phyloP scores from a whole-genome alignment of 192 early-diverging fungal genomes.

The Rhizoclosmatium sp. region DNA sequence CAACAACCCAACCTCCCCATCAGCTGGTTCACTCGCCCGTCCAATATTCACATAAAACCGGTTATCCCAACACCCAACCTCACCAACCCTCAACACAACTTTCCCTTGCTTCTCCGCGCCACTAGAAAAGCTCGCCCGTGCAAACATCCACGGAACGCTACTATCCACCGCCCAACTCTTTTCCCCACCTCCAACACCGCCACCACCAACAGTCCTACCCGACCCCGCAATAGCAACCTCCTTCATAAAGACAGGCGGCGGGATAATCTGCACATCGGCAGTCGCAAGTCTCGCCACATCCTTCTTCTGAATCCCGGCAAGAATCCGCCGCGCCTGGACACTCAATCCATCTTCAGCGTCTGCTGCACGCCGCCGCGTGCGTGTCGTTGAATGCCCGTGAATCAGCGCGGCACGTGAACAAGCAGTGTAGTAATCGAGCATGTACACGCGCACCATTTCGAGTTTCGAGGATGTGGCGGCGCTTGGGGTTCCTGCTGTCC shows the following conservation, averaged over 20 bases:
- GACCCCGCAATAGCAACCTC: not conserved
- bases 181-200: not conserved
- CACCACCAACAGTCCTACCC: not conserved
- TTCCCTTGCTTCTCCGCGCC: not conserved
- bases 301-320: too few species aligned
- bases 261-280: not conserved
- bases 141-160: not conserved
- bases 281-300: not conserved
- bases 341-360: too few species aligned
- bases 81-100: slow-evolving; percentile 3
- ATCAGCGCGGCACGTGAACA: not conserved
- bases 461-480: not conserved
- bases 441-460: not conserved
- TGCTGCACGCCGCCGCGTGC: too few species aligned
- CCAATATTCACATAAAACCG: slow-evolving; percentile 29
- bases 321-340: too few species aligned
- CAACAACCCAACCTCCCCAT: not conserved
- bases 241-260: not conserved
- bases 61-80: slow-evolving; percentile 31
- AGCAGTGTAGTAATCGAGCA: slow-evolving; percentile 19
- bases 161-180: not conserved
- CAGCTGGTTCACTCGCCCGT: not conserved
- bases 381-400: not conserved
- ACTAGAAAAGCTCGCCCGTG: not conserved
- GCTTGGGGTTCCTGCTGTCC: not conserved